Evolutionary conservation across 345 rosid species (phyloP), one percentile per base, ranked within the genome.

Genomic region (Eucalyptus brandiana): DNA sequence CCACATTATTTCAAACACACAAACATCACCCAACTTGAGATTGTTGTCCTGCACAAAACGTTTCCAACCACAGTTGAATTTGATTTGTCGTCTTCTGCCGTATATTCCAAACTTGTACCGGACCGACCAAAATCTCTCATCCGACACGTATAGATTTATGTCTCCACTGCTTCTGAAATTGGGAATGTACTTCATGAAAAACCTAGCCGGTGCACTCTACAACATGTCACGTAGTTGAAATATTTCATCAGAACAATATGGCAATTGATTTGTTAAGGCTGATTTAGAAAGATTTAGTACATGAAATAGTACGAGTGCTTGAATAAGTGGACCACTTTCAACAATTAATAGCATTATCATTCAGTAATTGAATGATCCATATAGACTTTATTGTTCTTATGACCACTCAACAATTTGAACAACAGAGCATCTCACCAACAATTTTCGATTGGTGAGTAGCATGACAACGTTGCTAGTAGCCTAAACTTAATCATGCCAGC

Each of bases 1-100:
- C 51, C 51, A 32, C 10, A 34, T 45, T 80, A 88, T 54, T 86
- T 91, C 93, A 58, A 91, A 91, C 34, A 87, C 88, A 65, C 91
- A 89, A 62, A 91, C 87, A 86, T 91, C 91, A 54, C 91, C 89
- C 47, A 88, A 26, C n/a, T 24, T 49, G 54, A 90, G 9, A 48
- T 48, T 28, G 40, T 91, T 87, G 50, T 88, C 90, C 40, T 47
- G 54, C 32, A 44, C 91, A 90, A 91, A 90, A 28, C 17, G 44
- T 86, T 72, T 88, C 91, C 93, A 91, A 56, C 91, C 88, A 45
- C 44, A 4, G 34, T 42, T 8, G 15, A 89, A 6, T 86, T 50
- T 86, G 72, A 48, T 42, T 67, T 67, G 40, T 67, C 23, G 80
- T 34, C 34, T 16, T 67, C 80, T 37, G 23, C 42, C 37, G 23